These are phyloP conservation scores for Ensete ventricosum DNA, from an alignment of 176 grass and related monocot species.

Conservation along the genomic window DNA sequence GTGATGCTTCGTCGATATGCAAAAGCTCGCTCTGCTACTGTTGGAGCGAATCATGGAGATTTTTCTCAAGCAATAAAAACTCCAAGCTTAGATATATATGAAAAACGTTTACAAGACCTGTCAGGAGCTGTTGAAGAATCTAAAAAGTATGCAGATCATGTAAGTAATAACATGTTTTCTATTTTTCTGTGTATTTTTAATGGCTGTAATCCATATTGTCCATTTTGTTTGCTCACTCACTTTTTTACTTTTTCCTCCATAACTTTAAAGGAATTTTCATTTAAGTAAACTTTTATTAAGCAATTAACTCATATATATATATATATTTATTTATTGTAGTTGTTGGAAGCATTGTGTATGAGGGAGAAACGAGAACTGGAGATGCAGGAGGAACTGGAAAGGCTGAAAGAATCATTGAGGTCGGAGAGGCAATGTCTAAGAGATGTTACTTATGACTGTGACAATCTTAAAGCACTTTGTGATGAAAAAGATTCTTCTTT, in stretches of 20 bases:
- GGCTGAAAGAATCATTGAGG: conserved; percentile 57
- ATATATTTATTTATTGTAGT: conserved; percentile 28
- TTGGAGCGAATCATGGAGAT: conserved; percentile 52
- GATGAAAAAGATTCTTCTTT: conserved; percentile 78
- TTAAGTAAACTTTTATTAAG: background rate
- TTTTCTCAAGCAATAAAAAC: conserved; percentile 54
- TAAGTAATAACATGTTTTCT: conserved; percentile 24
- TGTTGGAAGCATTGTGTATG: conserved; percentile 52
- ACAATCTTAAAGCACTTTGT: conserved; percentile 61
- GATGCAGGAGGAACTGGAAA: conserved; percentile 70
- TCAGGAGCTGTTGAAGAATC: conserved; percentile 72
- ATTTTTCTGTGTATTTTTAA: no score
- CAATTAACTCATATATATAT: background rate
- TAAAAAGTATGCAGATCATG: conserved; percentile 70
- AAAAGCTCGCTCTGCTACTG: conserved; percentile 57
- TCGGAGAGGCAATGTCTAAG: conserved; percentile 58
- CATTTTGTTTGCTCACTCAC: no score
- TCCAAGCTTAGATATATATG: conserved; percentile 50
- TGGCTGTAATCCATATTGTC: no score
- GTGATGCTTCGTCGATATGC: conserved; percentile 99
- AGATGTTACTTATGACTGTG: conserved; percentile 59
- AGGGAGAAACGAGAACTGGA: conserved; percentile 65
- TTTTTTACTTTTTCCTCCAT: no score
- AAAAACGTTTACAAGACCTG: conserved; percentile 70
- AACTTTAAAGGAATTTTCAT: no score